These are phyloP conservation scores for Phytopythium kandeliae DNA, from an alignment of 352 stramenopile genomes.

Conservation along the genomic window DNA sequence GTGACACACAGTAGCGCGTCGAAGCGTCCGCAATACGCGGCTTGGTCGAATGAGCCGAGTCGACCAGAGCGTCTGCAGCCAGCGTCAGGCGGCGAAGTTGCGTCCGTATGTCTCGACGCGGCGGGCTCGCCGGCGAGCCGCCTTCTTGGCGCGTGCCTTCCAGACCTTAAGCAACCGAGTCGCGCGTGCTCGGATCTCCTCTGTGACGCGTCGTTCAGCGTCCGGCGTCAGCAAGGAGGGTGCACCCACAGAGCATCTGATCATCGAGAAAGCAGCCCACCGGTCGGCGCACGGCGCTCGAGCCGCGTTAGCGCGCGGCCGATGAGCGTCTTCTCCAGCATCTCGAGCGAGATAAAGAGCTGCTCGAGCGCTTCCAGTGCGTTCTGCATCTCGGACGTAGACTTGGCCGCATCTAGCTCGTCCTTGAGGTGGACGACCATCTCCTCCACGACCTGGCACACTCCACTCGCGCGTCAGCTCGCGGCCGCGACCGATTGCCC, in stretches of 20 bases:
- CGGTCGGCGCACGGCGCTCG: slow-evolving; percentile 16
- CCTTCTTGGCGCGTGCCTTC: slow-evolving; percentile 67
- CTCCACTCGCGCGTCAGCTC: neutral
- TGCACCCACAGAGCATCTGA: neutral
- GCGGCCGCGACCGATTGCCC: too few species aligned
- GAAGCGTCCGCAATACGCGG: too few species aligned
- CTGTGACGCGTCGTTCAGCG: neutral
- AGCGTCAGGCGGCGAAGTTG: slow-evolving; percentile 59
- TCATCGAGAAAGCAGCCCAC: neutral
- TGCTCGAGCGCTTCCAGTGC: slow-evolving; percentile 50
- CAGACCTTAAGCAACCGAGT: slow-evolving; percentile 46
- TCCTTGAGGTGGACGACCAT: slow-evolving; percentile 55
- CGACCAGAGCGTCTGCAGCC: too few species aligned
- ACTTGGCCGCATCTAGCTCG: slow-evolving; percentile 56
- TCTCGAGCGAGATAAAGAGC: slow-evolving; percentile 75
- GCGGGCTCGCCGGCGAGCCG: slow-evolving; percentile 41
- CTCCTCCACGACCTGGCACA: slow-evolving; percentile 43
- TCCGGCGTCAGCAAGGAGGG: neutral
- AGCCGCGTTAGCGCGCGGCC: slow-evolving; percentile 32
- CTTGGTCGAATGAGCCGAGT: too few species aligned
- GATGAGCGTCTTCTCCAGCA: slow-evolving; percentile 69
- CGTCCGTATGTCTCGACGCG: slow-evolving; percentile 66
- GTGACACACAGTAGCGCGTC: too few species aligned
- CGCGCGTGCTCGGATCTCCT: slow-evolving; percentile 34
- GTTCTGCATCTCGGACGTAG: slow-evolving; percentile 32